Percentiles rank a stretch among this genome's conserved stretches.
Conservation (phyloP, 495 filamentous ascomycete species). For the Aspergillus mulundensis region DNA sequence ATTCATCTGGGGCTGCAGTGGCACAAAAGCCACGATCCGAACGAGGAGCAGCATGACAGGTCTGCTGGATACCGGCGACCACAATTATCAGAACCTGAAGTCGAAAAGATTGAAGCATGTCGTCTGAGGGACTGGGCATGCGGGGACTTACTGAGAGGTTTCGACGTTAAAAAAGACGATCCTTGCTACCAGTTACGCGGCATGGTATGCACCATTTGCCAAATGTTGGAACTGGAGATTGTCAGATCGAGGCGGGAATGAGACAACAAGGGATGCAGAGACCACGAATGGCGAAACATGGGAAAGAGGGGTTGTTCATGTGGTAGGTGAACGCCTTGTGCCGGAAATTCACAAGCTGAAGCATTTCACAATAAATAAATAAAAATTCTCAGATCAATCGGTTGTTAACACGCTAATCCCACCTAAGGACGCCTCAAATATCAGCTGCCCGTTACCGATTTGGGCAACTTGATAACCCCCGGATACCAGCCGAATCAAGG, state of each 20-base stretch:
- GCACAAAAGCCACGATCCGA: slow-evolving; percentile 34
- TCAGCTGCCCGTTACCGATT: neutral
- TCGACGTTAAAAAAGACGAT: neutral
- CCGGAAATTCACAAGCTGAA: too few species aligned
- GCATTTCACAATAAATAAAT: too few species aligned
- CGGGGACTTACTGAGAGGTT: neutral
- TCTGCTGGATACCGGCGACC: slow-evolving; percentile 16
- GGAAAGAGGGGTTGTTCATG: neutral
- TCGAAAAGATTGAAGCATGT: slow-evolving; percentile 23
- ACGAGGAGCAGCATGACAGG: slow-evolving; percentile 19
- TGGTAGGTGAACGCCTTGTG: neutral
- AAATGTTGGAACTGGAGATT: slow-evolving; percentile 1
- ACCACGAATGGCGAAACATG: neutral
- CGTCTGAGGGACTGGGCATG: slow-evolving; percentile 12
- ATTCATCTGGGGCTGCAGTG: slow-evolving; percentile 31
- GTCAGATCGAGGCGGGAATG: slow-evolving; percentile 6
- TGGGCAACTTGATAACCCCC: neutral
- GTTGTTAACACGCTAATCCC: neutral
- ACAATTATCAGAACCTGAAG: slow-evolving; percentile 20
- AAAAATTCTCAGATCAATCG: too few species aligned
- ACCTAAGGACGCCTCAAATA: slow-evolving; percentile 11
- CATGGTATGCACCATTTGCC: slow-evolving; percentile 8
- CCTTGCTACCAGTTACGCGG: slow-evolving; percentile 16
- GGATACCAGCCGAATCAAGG: slow-evolving; percentile 8
- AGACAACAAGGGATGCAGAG: slow-evolving; percentile 14